Evolutionary conservation across 1,284 basidiomycete genomes (phyloP).

Genomic region (Chiua sp.): DNA sequence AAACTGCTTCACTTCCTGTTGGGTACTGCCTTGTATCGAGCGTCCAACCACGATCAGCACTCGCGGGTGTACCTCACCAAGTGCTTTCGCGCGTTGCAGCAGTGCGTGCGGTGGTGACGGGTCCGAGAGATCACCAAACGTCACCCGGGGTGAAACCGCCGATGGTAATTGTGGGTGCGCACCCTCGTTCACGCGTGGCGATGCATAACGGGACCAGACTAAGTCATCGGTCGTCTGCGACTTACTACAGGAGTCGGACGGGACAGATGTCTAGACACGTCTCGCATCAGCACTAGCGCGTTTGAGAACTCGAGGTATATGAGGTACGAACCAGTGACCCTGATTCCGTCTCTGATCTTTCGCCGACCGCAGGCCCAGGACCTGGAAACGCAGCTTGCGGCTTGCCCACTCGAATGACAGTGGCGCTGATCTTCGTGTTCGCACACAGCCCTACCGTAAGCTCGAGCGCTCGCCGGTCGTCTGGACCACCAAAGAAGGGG

Average conservation of each 20-base stretch:
- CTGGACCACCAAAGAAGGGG: constrained; percentile 92
- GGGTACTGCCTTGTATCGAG: constrained; percentile 65
- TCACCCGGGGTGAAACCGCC: constrained; percentile 58
- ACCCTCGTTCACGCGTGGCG: constrained; percentile 22
- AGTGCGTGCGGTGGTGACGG: constrained; percentile 60
- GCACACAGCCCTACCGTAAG: constrained; percentile 82
- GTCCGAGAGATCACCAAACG: constrained; percentile 54
- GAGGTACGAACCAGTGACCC: constrained; percentile 22
- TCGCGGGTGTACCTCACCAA: constrained; percentile 32
- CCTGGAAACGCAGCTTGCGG: constrained; percentile 23
- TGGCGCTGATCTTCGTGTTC: constrained; percentile 71
- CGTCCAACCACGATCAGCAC: constrained; percentile 75
- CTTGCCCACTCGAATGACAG: constrained; percentile 56
- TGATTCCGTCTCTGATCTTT: constrained; percentile 24
- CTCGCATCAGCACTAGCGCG: constrained; percentile 40
- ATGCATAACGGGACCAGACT: constrained; percentile 62
- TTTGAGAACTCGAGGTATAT: constrained; percentile 43
- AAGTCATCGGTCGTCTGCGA: constrained; percentile 71
- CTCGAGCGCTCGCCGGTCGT: constrained; percentile 86
- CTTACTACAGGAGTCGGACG: constrained; percentile 49
- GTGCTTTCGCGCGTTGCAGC: constrained; percentile 46
- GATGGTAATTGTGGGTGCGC: constrained; percentile 37
- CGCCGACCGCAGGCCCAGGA: constrained; percentile 30
- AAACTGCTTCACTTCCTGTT: constrained; percentile 63
- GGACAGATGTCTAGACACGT: constrained; percentile 46